These are phyloP conservation scores for Clathrospora elynae DNA, from an alignment of 2,329 filamentous ascomycete species.

Conservation along the genomic window DNA sequence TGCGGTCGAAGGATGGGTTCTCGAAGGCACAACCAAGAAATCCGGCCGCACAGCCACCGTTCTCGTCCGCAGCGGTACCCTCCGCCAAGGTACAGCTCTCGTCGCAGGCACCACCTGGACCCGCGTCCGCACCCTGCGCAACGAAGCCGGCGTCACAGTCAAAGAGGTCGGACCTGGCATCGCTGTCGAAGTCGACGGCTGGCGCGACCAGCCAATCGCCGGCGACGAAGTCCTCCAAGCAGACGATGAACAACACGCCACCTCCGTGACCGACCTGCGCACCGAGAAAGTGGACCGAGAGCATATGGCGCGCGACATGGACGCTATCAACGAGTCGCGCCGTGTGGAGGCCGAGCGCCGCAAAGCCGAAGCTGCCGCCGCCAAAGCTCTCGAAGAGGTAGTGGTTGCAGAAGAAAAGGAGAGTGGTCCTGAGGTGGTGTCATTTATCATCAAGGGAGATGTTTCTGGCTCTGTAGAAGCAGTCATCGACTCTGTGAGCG, in stretches of 20 bases:
- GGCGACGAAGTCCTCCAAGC: constrained; percentile 89
- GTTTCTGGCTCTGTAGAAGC: constrained; percentile 94
- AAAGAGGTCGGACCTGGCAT: constrained; percentile 80
- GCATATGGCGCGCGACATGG: constrained; percentile 69
- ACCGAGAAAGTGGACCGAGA: constrained; percentile 71
- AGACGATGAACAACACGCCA: constrained; percentile 75
- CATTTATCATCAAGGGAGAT: constrained; percentile 89
- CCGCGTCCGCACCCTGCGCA: constrained; percentile 79
- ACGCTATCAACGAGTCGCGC: constrained; percentile 74
- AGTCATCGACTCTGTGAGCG: constrained; percentile 74
- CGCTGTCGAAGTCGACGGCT: constrained; percentile 92
- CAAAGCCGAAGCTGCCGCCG: constrained; percentile 60
- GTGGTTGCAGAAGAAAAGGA: constrained; percentile 49
- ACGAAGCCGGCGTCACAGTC: constrained; percentile 79
- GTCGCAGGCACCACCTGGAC: constrained; percentile 90
- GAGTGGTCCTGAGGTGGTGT: constrained; percentile 63
- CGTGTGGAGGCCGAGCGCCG: constrained; percentile 63
- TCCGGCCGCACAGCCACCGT: constrained; percentile 86
- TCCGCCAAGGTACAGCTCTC: constrained; percentile 78
- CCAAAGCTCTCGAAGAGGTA: constrained; percentile 31
- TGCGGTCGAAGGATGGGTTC: constrained; percentile 86
- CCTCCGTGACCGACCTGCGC: constrained; percentile 77
- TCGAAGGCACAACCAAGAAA: constrained; percentile 87
- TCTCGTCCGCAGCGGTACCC: constrained; percentile 83
- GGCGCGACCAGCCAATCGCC: constrained; percentile 83